Base-by-base conservation (phyloP, 1,284 basidiomycete genomes). In the Papiliotrema laurentii region DNA sequence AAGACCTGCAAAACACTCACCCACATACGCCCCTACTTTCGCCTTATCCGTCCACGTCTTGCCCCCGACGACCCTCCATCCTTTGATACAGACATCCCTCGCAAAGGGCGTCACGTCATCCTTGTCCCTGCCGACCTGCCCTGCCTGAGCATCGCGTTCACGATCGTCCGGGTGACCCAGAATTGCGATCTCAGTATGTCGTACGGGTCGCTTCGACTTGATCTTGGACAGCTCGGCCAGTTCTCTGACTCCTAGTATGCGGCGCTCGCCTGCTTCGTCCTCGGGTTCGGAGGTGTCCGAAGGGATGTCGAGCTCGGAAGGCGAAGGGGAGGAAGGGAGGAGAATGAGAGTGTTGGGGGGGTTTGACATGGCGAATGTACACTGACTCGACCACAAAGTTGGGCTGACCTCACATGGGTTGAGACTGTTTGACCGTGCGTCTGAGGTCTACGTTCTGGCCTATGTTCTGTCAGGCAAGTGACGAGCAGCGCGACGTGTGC, bases 11-110 rank as follows among this genome's bases (percentile, higher is more conserved):
- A 25, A 14, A 10, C 16, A 63, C 66, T 50, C 56, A 71, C 68
- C 69, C 11, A 72, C 66, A 62, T 72, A 72, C 10, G 69, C 66
- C 5, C 69, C 69, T 2, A 72, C 49, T 35, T 58, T 63, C 2
- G 55, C 65, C 7, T 47, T 49, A 46, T 62, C 66, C 13, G 50
- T 61, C 54, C 62, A 69, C 26, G 50, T 63, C 33, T 55, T 56
- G 3, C 69, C 69, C 14, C 69, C 69, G 1, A 71, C 64, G 1
- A 71, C 49, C 50, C 64, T 65, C 64, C 66, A 69, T 1, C 69
- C 69, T 33, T 46, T 53, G 30, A 71, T 59, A 16, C 35, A 50
- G 13, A 71, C 62, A 25, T 69, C 64, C 11, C 41, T 47, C 9
- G 68, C 68, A 33, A 69, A 71, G 10, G 58, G 24, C 33, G 5